Conservation (phyloP, 2,329 filamentous ascomycete species). For the Remersonia thermophila region DNA sequence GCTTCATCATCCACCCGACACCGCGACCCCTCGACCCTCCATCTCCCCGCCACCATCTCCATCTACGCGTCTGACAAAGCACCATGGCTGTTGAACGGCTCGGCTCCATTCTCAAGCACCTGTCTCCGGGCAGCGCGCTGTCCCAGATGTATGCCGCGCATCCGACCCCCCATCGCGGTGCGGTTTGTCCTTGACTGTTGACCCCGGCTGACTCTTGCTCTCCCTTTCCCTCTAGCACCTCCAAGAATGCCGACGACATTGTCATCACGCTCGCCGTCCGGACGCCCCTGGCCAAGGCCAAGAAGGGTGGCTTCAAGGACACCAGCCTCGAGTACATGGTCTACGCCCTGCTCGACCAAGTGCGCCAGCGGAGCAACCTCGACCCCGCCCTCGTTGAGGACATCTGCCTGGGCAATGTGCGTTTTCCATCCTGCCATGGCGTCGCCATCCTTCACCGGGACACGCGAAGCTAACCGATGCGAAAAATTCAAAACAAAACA, state of each 20-base stretch:
- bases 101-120: constrained; percentile 75
- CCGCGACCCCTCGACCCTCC: not conserved
- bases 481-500: no score
- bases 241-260: constrained; percentile 90
- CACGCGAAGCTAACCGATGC: not conserved
- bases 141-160: constrained; percentile 70
- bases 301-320: constrained; percentile 93
- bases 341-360: constrained; percentile 69
- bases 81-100: constrained; percentile 77
- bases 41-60: no score
- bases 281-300: constrained; percentile 77
- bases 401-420: constrained; percentile 82
- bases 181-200: no score
- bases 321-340: constrained; percentile 78
- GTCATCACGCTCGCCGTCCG: constrained; percentile 90
- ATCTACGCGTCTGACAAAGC: no score
- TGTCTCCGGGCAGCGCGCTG: constrained; percentile 61
- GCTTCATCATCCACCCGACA: not conserved
- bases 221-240: constrained; percentile 52
- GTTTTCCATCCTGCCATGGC: constrained; percentile 19
- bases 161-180: no score
- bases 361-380: constrained; percentile 58
- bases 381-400: constrained; percentile 78
- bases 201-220: no score
- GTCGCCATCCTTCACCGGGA: no score